Percentiles rank a stretch among this genome's conserved stretches.
Conservation (phyloP, 1,139 yeast genomes). For the Candida mesenterica region DNA sequence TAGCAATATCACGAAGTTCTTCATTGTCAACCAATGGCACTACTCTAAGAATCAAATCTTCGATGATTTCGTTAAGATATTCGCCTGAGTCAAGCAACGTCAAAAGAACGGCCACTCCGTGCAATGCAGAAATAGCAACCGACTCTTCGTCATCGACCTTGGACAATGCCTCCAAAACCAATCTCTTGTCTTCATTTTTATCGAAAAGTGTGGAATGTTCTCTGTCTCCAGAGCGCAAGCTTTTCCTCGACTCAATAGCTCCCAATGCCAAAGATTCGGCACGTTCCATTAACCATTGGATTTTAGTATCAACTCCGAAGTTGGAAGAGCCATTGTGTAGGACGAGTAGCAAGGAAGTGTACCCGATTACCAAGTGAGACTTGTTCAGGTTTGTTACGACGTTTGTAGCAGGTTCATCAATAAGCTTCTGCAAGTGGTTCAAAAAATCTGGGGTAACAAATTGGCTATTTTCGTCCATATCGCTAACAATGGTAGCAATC, state of each 20-base stretch:
- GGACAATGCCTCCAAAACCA: slow-evolving; percentile 34
- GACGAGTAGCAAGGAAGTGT: slow-evolving; percentile 41
- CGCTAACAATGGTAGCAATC: slow-evolving; percentile 44
- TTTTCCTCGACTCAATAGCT: slow-evolving; percentile 32
- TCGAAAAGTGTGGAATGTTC: slow-evolving; percentile 45
- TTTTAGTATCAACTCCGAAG: slow-evolving; percentile 48
- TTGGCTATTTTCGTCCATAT: slow-evolving; percentile 53
- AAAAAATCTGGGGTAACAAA: slow-evolving; percentile 42
- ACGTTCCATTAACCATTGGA: slow-evolving; percentile 43
- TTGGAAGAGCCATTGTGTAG: slow-evolving; percentile 50
- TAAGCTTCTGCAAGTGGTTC: slow-evolving; percentile 29
- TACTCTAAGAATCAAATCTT: slow-evolving; percentile 37
- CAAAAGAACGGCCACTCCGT: slow-evolving; percentile 47
- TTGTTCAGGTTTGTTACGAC: slow-evolving; percentile 39
- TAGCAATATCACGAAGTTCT: slow-evolving; percentile 35
- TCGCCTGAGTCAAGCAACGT: slow-evolving; percentile 42
- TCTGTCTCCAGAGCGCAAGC: slow-evolving; percentile 41
- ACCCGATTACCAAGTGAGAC: slow-evolving; percentile 44
- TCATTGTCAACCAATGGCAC: slow-evolving; percentile 46
- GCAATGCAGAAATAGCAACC: slow-evolving; percentile 45
- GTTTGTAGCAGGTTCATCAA: slow-evolving; percentile 32
- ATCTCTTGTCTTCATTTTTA: slow-evolving; percentile 36
- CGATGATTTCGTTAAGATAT: slow-evolving; percentile 42
- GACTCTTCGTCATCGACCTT: slow-evolving; percentile 36
- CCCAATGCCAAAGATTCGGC: slow-evolving; percentile 45